Evolutionary conservation across 129 eudicot species (phyloP), one percentile per base, ranked within the genome.

Genomic region (Chrysanthemum makinoi): DNA sequence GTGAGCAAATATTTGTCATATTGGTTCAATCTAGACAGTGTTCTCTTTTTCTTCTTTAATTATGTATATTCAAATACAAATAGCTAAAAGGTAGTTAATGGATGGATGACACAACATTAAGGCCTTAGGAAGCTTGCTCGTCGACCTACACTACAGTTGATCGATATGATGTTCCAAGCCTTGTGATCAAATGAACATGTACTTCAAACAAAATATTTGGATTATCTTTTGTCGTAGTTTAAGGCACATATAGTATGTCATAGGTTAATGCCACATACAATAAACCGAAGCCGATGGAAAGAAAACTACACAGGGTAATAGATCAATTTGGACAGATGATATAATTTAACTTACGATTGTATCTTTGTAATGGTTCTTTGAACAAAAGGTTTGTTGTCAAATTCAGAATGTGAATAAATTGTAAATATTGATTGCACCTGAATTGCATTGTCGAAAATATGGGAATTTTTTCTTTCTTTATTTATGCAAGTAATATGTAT

Each of bases 1-100:
- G 77, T 77, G 67, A 77, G 65, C 43, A 70, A 63, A 30, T 30
- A 9, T 53, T 77, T 77, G 81, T 71, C 81, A 63, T 64, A 71
- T 71, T 64, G 67, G 66, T 35, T 62, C 59, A 43, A 35, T 54
- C 60, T 70, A 70, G 68, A 67, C 64, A 26, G 17, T 28, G 22
- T 26, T 4, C 14, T 17, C 12, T 14, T 33, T 17, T 52, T 51
- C 28, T 16, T 10, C 52, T 39, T 6, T 7, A 5, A 30, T 3
- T 15, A 15, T 39, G 46, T 30, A 52, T 33, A 18, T 13, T 39
- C 46, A 39, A 53, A 19, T 44, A 17, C 18, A 64, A 33, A 44
- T 57, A 47, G 19, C n/a, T 3, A 59, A 15, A 17, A 47, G 16
- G 26, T 47, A 47, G 24, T 15, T 55, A 52, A 1, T 52, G 49